Evolutionary conservation across 108 stramenopile species (phyloP).

Genomic region (Thalassiosira profunda): DNA sequence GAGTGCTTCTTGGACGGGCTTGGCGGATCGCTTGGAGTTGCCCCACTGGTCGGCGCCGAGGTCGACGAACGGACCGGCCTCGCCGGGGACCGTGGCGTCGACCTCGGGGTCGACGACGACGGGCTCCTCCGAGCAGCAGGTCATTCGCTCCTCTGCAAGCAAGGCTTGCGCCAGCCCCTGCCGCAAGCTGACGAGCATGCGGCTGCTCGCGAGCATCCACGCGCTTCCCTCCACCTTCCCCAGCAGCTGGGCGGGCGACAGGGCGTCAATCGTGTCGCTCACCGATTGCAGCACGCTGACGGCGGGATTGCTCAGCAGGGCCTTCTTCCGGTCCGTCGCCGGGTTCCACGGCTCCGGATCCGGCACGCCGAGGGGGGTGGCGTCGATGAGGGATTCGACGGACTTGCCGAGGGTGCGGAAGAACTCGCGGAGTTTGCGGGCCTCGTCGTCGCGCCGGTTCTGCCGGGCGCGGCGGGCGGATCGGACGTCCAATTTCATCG

Average conservation of each 20-base stretch:
- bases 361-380: slow-evolving; percentile 15
- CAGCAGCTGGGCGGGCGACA: background rate
- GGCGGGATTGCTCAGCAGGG: slow-evolving; percentile 19
- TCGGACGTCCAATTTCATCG: no score
- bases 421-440: background rate
- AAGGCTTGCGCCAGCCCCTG: slow-evolving; percentile 14
- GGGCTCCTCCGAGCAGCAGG: background rate
- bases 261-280: background rate
- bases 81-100: slow-evolving; percentile 7
- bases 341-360: slow-evolving; percentile 25
- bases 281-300: background rate
- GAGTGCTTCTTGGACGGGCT: background rate
- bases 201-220: background rate
- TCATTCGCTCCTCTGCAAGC: slow-evolving; percentile 6
- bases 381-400: slow-evolving; percentile 30
- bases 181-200: slow-evolving; percentile 14
- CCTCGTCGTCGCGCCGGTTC: background rate
- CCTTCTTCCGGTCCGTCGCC: slow-evolving; percentile 9
- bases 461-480: no score
- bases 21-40: background rate
- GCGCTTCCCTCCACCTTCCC: background rate
- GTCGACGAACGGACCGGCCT: slow-evolving; percentile 14
- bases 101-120: slow-evolving; percentile 19
- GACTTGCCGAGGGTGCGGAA: slow-evolving; percentile 4
- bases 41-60: slow-evolving; percentile 13